Base-by-base conservation (phyloP, 306 rosid species). In the Hylodesmum podocarpum region DNA sequence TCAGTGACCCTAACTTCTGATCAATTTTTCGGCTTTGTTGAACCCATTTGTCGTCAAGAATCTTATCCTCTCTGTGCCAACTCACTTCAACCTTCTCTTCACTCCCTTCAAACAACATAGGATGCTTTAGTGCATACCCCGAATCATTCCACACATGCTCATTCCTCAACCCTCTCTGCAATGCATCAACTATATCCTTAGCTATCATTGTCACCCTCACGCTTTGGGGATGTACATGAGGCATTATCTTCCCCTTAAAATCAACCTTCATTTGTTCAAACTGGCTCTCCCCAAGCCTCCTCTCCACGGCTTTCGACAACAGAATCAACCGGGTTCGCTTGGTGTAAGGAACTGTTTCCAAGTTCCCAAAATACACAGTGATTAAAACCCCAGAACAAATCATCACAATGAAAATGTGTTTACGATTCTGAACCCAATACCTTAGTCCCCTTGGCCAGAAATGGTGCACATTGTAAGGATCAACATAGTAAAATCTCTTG, bases 21-120 rank as follows among this genome's bases (percentile, higher is more conserved):
- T 86, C 96, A 66, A 85, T 87, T 81, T 85, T 85, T 76, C 93
- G 80, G 70, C 86, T 85, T 47, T 76, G 46, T 44, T 88, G 85
- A 86, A 91, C 84, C 96, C 96, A 94, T 19, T 73, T 77, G n/a
- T 88, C 96, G 82, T 91, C 93, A 55, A 90, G 91, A 76, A 94
- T 68, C 85, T 90, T 94, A n/a, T 91, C 97, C 27, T 87, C 91
- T 0, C 61, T 66, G 3, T 43, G 68, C 94, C 98, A 94, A 31
- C 68, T 87, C 39, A 61, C 82, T 49, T 73, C 78, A 88, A 33
- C 10, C 86, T 81, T 83, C 88, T 4, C 16, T 70, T 40, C 86
- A 83, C 27, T 51, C 21, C 79, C 85, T 65, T 84, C 90, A 15
- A 18, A 66, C 1, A 19, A 37, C 16, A 58, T 53, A 28, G 58